A percentile compares a stretch with the other conserved stretches of the same genome.
phyloP scores from a whole-genome alignment of 2,329 filamentous ascomycete genomes.

The Penicillium janthinellum region DNA sequence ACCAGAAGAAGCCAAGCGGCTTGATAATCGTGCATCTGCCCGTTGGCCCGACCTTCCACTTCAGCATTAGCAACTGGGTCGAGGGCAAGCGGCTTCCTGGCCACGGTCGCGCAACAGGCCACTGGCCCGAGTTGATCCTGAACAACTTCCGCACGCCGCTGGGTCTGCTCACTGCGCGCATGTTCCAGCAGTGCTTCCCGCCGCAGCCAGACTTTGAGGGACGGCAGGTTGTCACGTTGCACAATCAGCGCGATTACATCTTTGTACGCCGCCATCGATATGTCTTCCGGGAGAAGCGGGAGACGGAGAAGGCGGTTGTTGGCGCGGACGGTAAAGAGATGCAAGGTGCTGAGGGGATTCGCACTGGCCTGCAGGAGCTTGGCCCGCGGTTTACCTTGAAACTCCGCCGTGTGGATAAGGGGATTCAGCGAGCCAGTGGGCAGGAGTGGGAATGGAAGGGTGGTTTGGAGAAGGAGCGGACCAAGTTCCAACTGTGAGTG shows the following conservation, averaged over 20 bases:
- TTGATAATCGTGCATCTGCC: conserved; percentile 84
- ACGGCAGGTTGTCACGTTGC: conserved; percentile 85
- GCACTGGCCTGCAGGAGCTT: conserved; percentile 85
- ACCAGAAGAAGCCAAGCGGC: conserved; percentile 80
- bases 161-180: conserved; percentile 80
- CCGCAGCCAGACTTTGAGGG: conserved; percentile 80
- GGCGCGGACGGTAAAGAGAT: conserved; percentile 80
- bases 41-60: conserved; percentile 86
- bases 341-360: conserved; percentile 80
- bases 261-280: conserved; percentile 91
- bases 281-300: conserved; percentile 84
- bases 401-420: conserved; percentile 86
- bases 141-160: conserved; percentile 96
- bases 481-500: conserved; percentile 82
- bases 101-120: conserved; percentile 85
- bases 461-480: conserved; percentile 90
- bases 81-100: conserved; percentile 85
- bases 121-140: conserved; percentile 85
- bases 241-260: conserved; percentile 96
- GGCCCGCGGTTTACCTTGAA: conserved; percentile 85
- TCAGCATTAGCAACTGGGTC: conserved; percentile 86
- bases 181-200: conserved; percentile 81
- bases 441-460: conserved; percentile 97
- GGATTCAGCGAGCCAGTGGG: conserved; percentile 73
- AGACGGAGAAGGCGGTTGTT: conserved; percentile 83